phyloP scores from a whole-genome alignment of 768 basidiomycete genomes.

The Lactifluus hygrophoroides region DNA sequence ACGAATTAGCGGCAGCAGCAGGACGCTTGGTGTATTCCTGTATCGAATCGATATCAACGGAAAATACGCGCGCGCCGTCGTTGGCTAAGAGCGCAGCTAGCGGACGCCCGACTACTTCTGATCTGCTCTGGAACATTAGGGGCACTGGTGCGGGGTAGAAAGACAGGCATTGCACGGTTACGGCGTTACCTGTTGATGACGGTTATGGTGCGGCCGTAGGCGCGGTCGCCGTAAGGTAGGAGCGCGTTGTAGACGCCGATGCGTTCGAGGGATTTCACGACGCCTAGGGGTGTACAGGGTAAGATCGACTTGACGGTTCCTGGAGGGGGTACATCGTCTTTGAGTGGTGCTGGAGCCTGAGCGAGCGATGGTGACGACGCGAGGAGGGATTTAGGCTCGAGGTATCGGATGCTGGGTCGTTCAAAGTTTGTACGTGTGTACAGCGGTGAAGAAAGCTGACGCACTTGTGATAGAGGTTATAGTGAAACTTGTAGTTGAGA shows the following conservation, averaged over 20 bases:
- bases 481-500: conserved; percentile 91
- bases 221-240: conserved; percentile 89
- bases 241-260: conserved; percentile 90
- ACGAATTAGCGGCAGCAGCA: no score
- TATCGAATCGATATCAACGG: conserved; percentile 91
- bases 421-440: no score
- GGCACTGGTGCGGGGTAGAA: not conserved
- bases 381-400: conserved; percentile 66
- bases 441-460: conserved; percentile 22
- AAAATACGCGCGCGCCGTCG: conserved; percentile 93
- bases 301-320: conserved; percentile 94
- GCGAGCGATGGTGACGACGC: conserved; percentile 32
- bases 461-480: conserved; percentile 92
- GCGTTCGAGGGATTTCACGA: conserved; percentile 91
- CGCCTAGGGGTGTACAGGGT: conserved; percentile 93
- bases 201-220: conserved; percentile 86
- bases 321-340: conserved; percentile 56
- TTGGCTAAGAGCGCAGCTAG: conserved; percentile 93
- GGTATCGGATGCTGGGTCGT: conserved; percentile 92
- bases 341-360: conserved; percentile 26
- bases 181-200: conserved; percentile 91
- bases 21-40: conserved; percentile 98
- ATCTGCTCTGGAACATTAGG: conserved; percentile 37
- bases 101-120: conserved; percentile 95
- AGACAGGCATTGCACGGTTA: not conserved